phyloP scores from a whole-genome alignment of 176 grass and related monocot species.

The Themeda triandra region DNA sequence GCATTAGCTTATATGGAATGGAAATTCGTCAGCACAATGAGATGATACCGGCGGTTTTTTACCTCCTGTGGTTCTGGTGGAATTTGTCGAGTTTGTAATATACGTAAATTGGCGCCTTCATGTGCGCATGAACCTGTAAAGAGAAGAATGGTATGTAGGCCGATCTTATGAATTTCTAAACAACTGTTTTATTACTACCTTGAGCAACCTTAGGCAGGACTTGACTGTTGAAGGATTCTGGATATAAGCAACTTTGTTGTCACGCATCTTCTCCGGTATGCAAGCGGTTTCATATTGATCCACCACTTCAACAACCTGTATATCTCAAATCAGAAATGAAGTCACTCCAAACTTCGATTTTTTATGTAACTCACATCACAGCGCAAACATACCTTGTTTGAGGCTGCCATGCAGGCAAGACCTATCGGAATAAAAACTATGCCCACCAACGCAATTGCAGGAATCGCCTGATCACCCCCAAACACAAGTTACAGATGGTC shows the following conservation, averaged over 20 bases:
- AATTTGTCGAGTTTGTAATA: slow-evolving; percentile 74
- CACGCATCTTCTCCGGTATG: slow-evolving; percentile 40
- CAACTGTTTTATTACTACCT: slow-evolving; percentile 30
- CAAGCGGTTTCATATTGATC: slow-evolving; percentile 55
- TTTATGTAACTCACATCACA: not conserved
- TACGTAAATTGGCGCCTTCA: slow-evolving; percentile 60
- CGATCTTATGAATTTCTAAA: not conserved
- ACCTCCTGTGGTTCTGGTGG: slow-evolving; percentile 77
- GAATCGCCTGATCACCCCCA: slow-evolving; percentile 31
- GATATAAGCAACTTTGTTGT: slow-evolving; percentile 54
- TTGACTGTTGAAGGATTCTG: slow-evolving; percentile 44
- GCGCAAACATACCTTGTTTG: slow-evolving; percentile 25
- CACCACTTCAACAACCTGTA: slow-evolving; percentile 56
- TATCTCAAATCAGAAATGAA: not conserved
- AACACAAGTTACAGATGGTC: not conserved
- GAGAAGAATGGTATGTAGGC: not conserved
- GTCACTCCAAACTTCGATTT: not conserved
- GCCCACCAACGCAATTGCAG: slow-evolving; percentile 22
- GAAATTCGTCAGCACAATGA: not conserved
- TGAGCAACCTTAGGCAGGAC: slow-evolving; percentile 42
- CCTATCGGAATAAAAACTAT: slow-evolving; percentile 35
- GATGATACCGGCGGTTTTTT: not conserved
- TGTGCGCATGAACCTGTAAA: slow-evolving; percentile 47
- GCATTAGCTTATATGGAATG: not conserved
- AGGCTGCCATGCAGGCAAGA: slow-evolving; percentile 24